A percentile compares a stretch with the other conserved stretches of the same genome.
These are phyloP conservation scores for Boletus reticuloceps DNA, from an alignment of 768 basidiomycete genomes.

Conservation along the genomic window DNA sequence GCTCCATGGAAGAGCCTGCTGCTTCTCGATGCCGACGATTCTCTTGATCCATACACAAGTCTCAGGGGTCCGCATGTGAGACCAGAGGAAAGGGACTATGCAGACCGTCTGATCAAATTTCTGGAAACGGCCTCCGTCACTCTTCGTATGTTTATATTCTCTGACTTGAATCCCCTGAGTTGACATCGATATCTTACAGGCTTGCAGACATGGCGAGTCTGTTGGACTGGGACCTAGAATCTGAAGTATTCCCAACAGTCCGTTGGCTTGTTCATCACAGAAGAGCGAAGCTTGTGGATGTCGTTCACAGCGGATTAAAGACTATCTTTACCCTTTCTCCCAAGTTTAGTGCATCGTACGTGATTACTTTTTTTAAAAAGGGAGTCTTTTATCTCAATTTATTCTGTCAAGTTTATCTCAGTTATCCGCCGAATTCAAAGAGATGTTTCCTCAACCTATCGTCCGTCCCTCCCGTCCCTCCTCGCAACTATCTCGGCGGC, in stretches of 20 bases:
- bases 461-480: constrained; percentile 70
- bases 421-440: constrained; percentile 59
- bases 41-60: constrained; percentile 58
- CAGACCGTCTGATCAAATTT: constrained; percentile 72
- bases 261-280: constrained; percentile 90
- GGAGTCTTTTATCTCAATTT: not conserved
- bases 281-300: constrained; percentile 86
- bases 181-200: constrained; percentile 33
- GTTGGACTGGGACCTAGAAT: constrained; percentile 80
- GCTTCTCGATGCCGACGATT: constrained; percentile 61
- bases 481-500: constrained; percentile 74
- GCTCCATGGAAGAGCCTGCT: constrained; percentile 92
- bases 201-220: constrained; percentile 77
- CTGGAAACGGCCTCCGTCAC: constrained; percentile 71
- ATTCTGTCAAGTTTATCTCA: constrained; percentile 26
- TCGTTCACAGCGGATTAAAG: constrained; percentile 73
- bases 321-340: constrained; percentile 78
- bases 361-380: constrained; percentile 7
- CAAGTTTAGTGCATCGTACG: constrained; percentile 60
- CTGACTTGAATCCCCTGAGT: not conserved
- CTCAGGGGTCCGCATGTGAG: constrained; percentile 56
- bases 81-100: constrained; percentile 63
- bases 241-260: constrained; percentile 86
- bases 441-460: constrained; percentile 53
- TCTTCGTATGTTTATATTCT: constrained; percentile 55